Evolutionary conservation across 257 asterid species (phyloP), one percentile per base, ranked within the genome.

Genomic region (Hygrophila difformis): DNA sequence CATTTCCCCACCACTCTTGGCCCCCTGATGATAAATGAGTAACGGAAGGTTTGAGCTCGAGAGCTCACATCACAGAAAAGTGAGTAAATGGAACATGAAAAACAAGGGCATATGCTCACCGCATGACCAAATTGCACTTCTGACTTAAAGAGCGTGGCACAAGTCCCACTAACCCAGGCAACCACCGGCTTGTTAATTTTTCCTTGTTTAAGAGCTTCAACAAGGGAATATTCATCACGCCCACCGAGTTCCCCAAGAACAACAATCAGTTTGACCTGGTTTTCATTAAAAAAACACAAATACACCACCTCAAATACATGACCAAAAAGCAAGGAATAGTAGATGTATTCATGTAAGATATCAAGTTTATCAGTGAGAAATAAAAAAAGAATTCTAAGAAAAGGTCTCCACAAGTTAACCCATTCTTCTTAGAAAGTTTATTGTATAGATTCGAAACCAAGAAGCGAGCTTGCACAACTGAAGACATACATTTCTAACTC

Each of bases 171-270:
- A 62, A 89, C 98, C 98, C 98, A 89, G 51, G 98, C 98, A 60
- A 77, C 96, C 38, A 89, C 94, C 28, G 98, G 96, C 63, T 85
- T 89, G 71, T 56, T 82, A 57, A 89, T 89, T 59, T 79, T 89
- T 41, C 98, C 96, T 64, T 85, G 92, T 73, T 82, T 79, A 44
- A 91, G 88, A 60, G 97, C 99, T 72, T 91, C 99, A 18, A 91
- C 97, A 21, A 89, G 66, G 59, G 94, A 89, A 72, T 91, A 91
- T 71, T 91, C 98, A 80, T 91, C 98, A 60, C 93, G 81, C 34
- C 98, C 98, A 56, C 98, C 98, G 54, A 91, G 94, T 70, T 91
- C 98, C 61, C 98, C 98, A 22, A 91, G 98, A 75, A 91, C 98
- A 56, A 91, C 93, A 14, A 86, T 61, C 93, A 91, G 82, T 71